Conservation (phyloP, 257 asterid genomes). For the Fraxinus pennsylvanica region DNA sequence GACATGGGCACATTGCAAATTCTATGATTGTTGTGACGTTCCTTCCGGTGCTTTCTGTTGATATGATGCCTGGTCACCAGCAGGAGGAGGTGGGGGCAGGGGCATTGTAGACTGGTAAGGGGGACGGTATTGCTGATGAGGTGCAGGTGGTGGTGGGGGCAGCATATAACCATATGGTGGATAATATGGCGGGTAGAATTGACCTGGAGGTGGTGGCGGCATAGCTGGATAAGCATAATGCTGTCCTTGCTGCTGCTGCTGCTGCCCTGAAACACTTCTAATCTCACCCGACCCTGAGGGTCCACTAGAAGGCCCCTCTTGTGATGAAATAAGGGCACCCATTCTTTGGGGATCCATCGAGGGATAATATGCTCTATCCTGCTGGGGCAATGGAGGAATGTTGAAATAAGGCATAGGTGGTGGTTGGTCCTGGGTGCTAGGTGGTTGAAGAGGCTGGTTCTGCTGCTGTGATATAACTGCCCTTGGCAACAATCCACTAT, state of each 20-base stretch:
- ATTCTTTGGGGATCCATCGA: slow-evolving; percentile 98
- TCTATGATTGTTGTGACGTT: slow-evolving; percentile 32
- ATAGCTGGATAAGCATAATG: slow-evolving; percentile 53
- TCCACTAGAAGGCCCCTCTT: slow-evolving; percentile 70
- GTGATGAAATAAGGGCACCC: slow-evolving; percentile 79
- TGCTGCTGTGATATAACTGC: slow-evolving; percentile 92
- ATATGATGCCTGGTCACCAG: slow-evolving; percentile 42
- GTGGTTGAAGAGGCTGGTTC: slow-evolving; percentile 63
- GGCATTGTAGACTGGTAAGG: slow-evolving; percentile 53
- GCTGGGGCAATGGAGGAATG: slow-evolving; percentile 80
- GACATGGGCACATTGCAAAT: neutral
- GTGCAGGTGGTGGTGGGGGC: slow-evolving; percentile 62
- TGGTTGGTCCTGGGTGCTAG: slow-evolving; percentile 56
- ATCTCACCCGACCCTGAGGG: slow-evolving; percentile 56
- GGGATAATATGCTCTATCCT: slow-evolving; percentile 77
- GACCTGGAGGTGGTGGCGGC: slow-evolving; percentile 73
- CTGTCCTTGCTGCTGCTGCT: slow-evolving; percentile 45
- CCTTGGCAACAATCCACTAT: slow-evolving; percentile 85
- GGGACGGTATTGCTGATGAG: slow-evolving; percentile 58
- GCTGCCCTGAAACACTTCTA: slow-evolving; percentile 43
- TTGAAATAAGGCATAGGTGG: slow-evolving; percentile 80
- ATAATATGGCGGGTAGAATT: slow-evolving; percentile 66
- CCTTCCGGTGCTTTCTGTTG: slow-evolving; percentile 50
- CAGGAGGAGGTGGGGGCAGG: slow-evolving; percentile 45
- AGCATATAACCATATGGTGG: slow-evolving; percentile 71